Conservation (phyloP, 331 rosid species). For the Rosa hybrid region DNA sequence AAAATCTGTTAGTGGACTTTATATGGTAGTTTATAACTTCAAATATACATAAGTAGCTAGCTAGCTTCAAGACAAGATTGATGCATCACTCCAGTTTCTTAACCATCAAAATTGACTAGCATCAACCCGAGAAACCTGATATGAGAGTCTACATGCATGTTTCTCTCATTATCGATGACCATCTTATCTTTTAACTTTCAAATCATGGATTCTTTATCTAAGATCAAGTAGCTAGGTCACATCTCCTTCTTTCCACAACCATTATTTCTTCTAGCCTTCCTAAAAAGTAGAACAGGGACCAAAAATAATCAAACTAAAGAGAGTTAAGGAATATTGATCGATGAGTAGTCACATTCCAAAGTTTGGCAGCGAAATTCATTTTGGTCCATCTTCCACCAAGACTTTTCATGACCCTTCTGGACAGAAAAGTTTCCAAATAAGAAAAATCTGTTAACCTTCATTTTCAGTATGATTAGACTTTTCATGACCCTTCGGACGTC, state of each 20-base stretch:
- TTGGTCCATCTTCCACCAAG: neutral
- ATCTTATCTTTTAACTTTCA: constrained; percentile 20
- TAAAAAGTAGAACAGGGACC: neutral
- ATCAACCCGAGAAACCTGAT: neutral
- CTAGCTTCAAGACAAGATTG: neutral
- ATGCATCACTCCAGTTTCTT: neutral
- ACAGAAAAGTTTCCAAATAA: neutral
- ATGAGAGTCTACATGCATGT: neutral
- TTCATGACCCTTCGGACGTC: neutral
- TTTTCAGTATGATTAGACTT: neutral
- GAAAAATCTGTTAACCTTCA: neutral
- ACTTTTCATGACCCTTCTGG: neutral
- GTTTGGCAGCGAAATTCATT: neutral
- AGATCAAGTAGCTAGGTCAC: constrained; percentile 16
- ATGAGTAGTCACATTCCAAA: constrained; percentile 5
- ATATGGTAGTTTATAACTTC: no score
- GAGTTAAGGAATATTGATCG: neutral
- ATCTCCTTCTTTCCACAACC: neutral
- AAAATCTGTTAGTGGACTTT: no score
- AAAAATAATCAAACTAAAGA: neutral
- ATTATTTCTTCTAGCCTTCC: constrained; percentile 17
- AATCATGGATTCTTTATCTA: neutral
- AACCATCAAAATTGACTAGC: constrained; percentile 34
- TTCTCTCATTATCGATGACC: constrained; percentile 12
- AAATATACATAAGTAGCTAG: no score